Evolutionary conservation across 352 stramenopile species (phyloP).

Genomic region (Blastocystis sp.): DNA sequence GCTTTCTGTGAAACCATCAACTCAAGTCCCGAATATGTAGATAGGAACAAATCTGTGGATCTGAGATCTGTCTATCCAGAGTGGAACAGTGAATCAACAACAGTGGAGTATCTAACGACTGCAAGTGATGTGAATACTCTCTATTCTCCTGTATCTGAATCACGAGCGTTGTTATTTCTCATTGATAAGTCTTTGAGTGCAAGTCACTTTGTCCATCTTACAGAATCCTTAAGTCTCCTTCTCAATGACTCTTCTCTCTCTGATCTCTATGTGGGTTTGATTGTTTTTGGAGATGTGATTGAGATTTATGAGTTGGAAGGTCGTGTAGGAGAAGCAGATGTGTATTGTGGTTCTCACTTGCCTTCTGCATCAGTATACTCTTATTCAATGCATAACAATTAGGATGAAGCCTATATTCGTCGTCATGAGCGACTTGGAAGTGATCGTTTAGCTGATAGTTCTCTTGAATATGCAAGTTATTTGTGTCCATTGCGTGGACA

Average conservation of each 20-base stretch:
- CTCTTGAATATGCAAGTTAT: neutral
- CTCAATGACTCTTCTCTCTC: neutral
- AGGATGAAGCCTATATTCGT: constrained; percentile 9
- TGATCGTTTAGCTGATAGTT: neutral
- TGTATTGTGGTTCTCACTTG: neutral
- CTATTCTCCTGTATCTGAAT: neutral
- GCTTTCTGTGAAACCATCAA: neutral
- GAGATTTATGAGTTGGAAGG: constrained; percentile 48
- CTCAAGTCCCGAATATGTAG: neutral
- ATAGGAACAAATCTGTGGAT: neutral
- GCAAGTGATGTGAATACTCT: neutral
- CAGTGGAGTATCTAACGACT: neutral
- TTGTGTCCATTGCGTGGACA: neutral
- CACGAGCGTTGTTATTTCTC: neutral
- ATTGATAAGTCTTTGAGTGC: constrained; percentile 10
- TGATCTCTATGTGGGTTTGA: constrained; percentile 20
- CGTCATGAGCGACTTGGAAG: neutral
- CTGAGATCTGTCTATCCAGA: neutral
- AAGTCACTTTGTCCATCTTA: neutral
- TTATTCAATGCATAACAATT: neutral
- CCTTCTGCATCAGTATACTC: neutral
- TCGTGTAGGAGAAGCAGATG: neutral
- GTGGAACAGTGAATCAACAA: neutral
- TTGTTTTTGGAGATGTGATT: constrained; percentile 26
- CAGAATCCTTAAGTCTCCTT: neutral